These are phyloP conservation scores for Durio zibethinus DNA, from an alignment of 345 rosid species.

Conservation along the genomic window DNA sequence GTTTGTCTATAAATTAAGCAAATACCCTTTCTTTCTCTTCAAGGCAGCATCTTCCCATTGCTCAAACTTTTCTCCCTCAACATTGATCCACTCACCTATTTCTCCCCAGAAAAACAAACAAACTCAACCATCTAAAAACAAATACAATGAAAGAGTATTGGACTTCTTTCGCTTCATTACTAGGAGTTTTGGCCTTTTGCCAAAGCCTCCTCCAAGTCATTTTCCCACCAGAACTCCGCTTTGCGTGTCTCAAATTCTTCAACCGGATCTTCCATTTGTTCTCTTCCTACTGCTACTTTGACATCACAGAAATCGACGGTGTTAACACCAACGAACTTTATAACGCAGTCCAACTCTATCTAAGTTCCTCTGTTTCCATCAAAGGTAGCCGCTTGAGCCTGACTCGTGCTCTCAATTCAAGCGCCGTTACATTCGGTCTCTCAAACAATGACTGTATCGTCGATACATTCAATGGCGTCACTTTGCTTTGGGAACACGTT, in stretches of 20 bases:
- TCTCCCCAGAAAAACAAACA: neutral
- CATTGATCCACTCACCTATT: neutral
- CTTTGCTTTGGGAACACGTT: constrained; percentile 86
- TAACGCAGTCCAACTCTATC: constrained; percentile 96
- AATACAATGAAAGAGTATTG: constrained; percentile 64
- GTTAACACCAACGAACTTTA: constrained; percentile 98
- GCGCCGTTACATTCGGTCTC: constrained; percentile 82
- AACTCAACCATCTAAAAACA: neutral
- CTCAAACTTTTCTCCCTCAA: neutral
- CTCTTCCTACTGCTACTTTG: constrained; percentile 75
- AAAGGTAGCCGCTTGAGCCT: constrained; percentile 79
- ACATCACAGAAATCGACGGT: constrained; percentile 92
- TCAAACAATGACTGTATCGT: constrained; percentile 74
- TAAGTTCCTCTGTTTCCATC: constrained; percentile 68
- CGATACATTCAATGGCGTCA: constrained; percentile 54
- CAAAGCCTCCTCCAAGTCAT: constrained; percentile 65
- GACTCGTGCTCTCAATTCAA: constrained; percentile 82
- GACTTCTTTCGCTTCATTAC: constrained; percentile 74
- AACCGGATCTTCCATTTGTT: constrained; percentile 49
- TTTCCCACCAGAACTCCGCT: constrained; percentile 89
- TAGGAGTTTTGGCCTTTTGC: constrained; percentile 83
- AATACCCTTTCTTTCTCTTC: constrained; percentile 8
- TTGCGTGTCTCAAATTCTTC: constrained; percentile 55
- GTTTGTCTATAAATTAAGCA: constrained; percentile 10
- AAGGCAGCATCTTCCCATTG: neutral